A percentile compares a stretch with the other conserved stretches of the same genome.
phyloP scores from a whole-genome alignment of 352 stramenopile species.

The Phytophthora lateralis region DNA sequence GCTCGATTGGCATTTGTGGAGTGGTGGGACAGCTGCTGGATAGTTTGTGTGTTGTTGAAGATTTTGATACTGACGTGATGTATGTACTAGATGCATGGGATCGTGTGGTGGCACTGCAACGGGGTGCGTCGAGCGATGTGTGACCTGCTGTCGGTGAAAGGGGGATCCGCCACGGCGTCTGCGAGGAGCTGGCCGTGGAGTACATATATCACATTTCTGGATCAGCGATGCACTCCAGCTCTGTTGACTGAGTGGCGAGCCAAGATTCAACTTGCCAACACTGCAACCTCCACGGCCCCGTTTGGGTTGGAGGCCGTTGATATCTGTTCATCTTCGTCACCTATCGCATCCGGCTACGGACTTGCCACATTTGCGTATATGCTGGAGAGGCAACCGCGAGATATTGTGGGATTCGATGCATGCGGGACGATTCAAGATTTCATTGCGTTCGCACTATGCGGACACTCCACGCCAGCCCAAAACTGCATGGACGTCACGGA shows the following conservation, averaged over 20 bases:
- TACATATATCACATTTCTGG: conserved; percentile 69
- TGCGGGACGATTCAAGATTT: conserved; percentile 82
- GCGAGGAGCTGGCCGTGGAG: conserved; percentile 45
- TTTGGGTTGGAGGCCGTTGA: conserved; percentile 9
- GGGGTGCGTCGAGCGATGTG: conserved; percentile 30
- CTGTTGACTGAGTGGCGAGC: conserved; percentile 44
- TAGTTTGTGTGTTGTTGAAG: background rate
- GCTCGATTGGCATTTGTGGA: conserved; percentile 64
- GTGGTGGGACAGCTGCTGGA: conserved; percentile 43
- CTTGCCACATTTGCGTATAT: conserved; percentile 68
- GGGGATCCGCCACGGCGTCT: background rate
- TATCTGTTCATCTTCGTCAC: conserved; percentile 38
- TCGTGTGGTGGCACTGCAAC: conserved; percentile 72
- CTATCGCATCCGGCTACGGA: conserved; percentile 62
- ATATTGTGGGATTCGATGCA: conserved; percentile 48
- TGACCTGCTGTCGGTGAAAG: conserved; percentile 18
- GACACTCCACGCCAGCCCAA: conserved; percentile 29
- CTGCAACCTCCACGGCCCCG: background rate
- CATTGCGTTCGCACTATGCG: conserved; percentile 61
- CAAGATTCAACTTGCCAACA: conserved; percentile 27
- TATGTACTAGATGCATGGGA: conserved; percentile 70
- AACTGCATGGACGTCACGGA: conserved; percentile 72
- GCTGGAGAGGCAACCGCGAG: conserved; percentile 26
- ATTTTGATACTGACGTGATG: background rate
- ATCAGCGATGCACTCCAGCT: conserved; percentile 57